phyloP scores from a whole-genome alignment of 176 grass and related monocot genomes.

The Poa pratensis region DNA sequence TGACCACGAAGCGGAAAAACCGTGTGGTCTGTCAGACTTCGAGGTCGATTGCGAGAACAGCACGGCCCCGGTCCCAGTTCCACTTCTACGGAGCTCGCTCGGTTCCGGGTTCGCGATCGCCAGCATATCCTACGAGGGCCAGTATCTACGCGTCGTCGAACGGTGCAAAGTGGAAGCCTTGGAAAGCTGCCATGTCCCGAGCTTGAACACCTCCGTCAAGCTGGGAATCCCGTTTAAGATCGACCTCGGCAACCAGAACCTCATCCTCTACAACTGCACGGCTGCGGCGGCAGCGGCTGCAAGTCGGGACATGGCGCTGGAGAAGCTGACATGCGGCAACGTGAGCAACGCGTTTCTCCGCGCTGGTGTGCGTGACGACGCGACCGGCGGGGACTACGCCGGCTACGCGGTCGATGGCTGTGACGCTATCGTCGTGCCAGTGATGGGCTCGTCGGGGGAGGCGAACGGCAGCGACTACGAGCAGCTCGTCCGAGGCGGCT shows the following conservation, averaged over 20 bases:
- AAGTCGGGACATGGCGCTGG: too few relatives aligned
- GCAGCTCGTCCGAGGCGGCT: not conserved
- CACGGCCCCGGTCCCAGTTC: fast-evolving
- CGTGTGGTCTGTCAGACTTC: not conserved
- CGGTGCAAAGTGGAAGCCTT: too few relatives aligned
- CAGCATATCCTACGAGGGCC: not conserved
- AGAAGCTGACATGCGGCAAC: not conserved
- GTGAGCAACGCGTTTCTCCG: not conserved
- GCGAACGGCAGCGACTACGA: not conserved
- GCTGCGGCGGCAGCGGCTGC: not conserved
- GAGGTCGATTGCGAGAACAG: not conserved
- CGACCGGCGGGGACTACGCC: not conserved
- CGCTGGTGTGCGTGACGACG: not conserved
- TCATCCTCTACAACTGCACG: not conserved
- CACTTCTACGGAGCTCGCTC: not conserved
- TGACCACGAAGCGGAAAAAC: fast-evolving
- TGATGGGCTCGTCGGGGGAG: not conserved
- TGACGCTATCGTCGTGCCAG: not conserved
- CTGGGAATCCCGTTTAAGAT: not conserved
- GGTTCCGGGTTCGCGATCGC: not conserved
- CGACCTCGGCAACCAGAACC: not conserved
- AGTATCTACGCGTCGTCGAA: not conserved
- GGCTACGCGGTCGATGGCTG: not conserved
- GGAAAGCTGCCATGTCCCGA: not conserved
- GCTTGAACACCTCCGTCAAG: not conserved